Conservation (phyloP, 768 basidiomycete species). For the Gloeopeniophorella convolvens region DNA sequence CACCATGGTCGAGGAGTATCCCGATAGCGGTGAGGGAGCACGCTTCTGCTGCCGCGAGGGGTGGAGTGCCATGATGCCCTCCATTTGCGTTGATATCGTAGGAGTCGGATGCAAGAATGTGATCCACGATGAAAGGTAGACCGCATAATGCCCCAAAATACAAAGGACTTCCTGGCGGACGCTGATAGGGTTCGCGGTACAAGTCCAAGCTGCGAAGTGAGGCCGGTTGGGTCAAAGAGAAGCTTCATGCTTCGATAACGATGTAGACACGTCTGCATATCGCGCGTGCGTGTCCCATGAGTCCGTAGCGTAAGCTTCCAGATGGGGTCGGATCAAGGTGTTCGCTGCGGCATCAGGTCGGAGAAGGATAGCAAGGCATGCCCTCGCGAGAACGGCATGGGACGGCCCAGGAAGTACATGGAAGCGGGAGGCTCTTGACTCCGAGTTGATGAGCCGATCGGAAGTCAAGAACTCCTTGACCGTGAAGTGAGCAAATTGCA, state of each 20-base stretch:
- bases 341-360: background rate
- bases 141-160: background rate
- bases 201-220: background rate
- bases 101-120: background rate
- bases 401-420: background rate
- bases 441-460: background rate
- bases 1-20: background rate
- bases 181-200: background rate
- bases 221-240: background rate
- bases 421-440: background rate
- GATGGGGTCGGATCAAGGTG: background rate
- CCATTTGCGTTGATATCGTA: background rate
- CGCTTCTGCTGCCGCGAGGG: background rate
- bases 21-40: background rate
- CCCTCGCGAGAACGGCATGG: background rate
- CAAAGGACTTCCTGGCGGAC: background rate
- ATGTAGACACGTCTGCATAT: background rate
- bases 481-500: background rate
- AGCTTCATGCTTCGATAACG: background rate
- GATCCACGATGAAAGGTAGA: background rate
- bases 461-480: background rate
- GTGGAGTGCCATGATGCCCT: background rate
- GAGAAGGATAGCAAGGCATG: background rate
- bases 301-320: background rate
- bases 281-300: background rate